phyloP scores from a whole-genome alignment of 2,329 filamentous ascomycete genomes.

The Akanthomyces dipterigenus region DNA sequence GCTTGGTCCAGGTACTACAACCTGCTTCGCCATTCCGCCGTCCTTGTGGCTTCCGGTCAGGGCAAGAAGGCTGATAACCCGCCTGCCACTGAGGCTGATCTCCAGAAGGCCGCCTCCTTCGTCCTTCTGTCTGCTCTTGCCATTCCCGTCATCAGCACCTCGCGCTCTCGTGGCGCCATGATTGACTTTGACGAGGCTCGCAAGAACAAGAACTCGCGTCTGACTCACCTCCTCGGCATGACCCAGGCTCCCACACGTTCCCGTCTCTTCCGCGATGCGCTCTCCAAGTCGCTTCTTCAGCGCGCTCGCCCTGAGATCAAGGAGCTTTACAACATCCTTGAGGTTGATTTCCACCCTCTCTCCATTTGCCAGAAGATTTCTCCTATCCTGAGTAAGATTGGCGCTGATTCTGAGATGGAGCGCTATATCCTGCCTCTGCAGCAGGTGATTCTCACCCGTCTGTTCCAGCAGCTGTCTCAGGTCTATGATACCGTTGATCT shows the following conservation, averaged over 20 bases:
- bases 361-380: slow-evolving; percentile 99
- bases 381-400: slow-evolving; percentile 89
- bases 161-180: slow-evolving; percentile 88
- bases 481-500: slow-evolving; percentile 98
- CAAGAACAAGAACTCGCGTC: slow-evolving; percentile 97
- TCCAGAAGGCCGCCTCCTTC: slow-evolving; percentile 91
- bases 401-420: slow-evolving; percentile 89
- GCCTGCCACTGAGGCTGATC: slow-evolving; percentile 77
- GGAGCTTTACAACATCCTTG: slow-evolving; percentile 95
- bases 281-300: slow-evolving; percentile 90
- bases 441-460: slow-evolving; percentile 94
- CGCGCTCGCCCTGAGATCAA: slow-evolving; percentile 91
- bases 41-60: slow-evolving; percentile 74
- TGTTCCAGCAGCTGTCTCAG: slow-evolving; percentile 98
- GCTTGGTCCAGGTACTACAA: slow-evolving; percentile 98
- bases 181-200: slow-evolving; percentile 94
- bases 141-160: slow-evolving; percentile 99
- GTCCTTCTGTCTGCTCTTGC: slow-evolving; percentile 90
- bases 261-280: slow-evolving; percentile 88
- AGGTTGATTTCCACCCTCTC: slow-evolving; percentile 97
- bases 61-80: slow-evolving; percentile 94
- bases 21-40: slow-evolving; percentile 83
- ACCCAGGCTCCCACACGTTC: slow-evolving; percentile 78
- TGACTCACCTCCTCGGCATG: slow-evolving; percentile 96
- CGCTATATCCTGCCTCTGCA: slow-evolving; percentile 94